Base-by-base conservation (phyloP, 208 protist species). In the Trypanosoma lewisi region DNA sequence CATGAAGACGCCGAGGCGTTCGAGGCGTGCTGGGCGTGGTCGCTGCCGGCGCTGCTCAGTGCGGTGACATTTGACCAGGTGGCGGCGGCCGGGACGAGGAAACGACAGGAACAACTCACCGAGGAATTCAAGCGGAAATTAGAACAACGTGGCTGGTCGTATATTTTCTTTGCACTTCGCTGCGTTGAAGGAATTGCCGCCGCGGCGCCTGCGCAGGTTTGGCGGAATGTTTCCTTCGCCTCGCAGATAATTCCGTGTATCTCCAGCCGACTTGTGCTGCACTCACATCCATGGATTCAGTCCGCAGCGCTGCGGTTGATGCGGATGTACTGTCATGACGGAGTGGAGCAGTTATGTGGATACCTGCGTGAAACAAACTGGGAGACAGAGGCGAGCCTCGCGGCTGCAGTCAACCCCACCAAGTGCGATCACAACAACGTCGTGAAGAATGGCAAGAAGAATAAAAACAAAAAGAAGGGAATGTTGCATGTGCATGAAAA, bases 261-360 rank as follows among this genome's bases (percentile, higher is more conserved):
- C 23, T 56, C 58, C 7, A 63, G 70, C 2, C 73, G 70, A 28
- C 77, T 92, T 52, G 53, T 93, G 23, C 25, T 75, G 27, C 90
- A 96, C 70, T 60, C 81, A 27, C 90, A 96, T 64, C 83, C 87
- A 25, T 96, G 90, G 87, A 80, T 96, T 52, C 87, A 81, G 27
- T 75, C 77, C 17, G 86, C 69, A 4, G 73, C 90, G 25, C 67
- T 87, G 73, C 82, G 90, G 23, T 63, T 93, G 6, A 67, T 93
- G 52, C 67, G 77, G 27, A 70, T 88, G 59, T 96, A 96, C 75
- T 82, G 73, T 58, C 86, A 89, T 77, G 75, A 67, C 34, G 80
- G 67, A 33, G 83, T 93, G 17, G 90, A 96, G 69, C 51, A n/a
- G 28, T 59, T 45, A 17, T 79, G 75, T 54, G 50, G 36, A 30